phyloP scores from a whole-genome alignment of 352 stramenopile genomes.

The Phytopythium aichiense region DNA sequence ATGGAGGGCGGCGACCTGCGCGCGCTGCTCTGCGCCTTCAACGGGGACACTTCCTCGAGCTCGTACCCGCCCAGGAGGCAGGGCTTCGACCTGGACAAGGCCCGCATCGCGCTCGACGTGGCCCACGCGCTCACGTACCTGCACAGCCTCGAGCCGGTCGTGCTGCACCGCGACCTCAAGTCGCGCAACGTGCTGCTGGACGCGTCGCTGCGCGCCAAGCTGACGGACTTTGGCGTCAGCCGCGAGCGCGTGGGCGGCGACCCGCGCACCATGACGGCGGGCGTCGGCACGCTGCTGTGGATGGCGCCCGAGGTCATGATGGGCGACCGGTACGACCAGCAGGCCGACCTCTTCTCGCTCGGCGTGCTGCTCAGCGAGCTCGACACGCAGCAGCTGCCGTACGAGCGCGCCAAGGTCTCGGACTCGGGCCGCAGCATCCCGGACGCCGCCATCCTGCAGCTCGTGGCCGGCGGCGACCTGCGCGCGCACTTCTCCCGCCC shows the following conservation, averaged over 20 bases:
- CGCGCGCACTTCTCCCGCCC: slow-evolving; percentile 19
- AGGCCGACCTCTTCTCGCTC: slow-evolving; percentile 29
- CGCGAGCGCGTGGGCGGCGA: neutral
- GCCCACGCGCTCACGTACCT: slow-evolving; percentile 42
- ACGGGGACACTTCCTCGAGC: no score
- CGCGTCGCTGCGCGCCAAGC: slow-evolving; percentile 46
- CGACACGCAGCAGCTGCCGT: slow-evolving; percentile 28
- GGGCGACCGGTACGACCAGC: slow-evolving; percentile 29
- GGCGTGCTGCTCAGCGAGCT: slow-evolving; percentile 27
- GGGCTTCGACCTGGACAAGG: no score
- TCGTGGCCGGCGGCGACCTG: slow-evolving; percentile 23
- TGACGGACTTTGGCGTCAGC: slow-evolving; percentile 17
- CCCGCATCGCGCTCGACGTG: no score
- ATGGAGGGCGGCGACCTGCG: slow-evolving; percentile 20
- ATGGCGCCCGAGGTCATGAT: slow-evolving; percentile 14
- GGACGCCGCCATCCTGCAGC: slow-evolving; percentile 26
- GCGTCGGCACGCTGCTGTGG: slow-evolving; percentile 9
- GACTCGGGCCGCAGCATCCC: slow-evolving; percentile 24
- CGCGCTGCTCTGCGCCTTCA: neutral
- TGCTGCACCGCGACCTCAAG: slow-evolving; percentile 67
- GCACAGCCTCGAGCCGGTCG: slow-evolving; percentile 30
- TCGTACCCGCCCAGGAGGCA: no score
- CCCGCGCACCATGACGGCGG: slow-evolving; percentile 12
- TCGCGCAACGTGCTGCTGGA: slow-evolving; percentile 76
- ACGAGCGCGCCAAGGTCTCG: slow-evolving; percentile 23